Evolutionary conservation across 1,139 yeast genomes (phyloP).

Genomic region (Waltiozyma sp.): DNA sequence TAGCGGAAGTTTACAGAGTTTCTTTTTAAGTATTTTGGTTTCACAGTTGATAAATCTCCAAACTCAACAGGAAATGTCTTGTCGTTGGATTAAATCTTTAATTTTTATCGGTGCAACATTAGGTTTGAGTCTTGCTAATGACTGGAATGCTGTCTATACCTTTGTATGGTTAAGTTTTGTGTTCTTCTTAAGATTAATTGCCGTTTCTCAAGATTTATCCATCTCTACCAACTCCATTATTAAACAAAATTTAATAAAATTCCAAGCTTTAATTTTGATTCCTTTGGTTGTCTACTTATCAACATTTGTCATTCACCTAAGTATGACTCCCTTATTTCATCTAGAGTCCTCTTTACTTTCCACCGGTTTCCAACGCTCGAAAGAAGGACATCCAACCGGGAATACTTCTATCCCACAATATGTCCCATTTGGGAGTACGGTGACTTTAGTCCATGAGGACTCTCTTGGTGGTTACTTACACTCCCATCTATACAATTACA

Average conservation of each 20-base stretch:
- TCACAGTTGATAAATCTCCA: conserved; percentile 35
- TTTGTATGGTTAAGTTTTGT: conserved; percentile 38
- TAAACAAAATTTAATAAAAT: conserved; percentile 25
- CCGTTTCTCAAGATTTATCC: conserved; percentile 43
- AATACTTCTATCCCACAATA: conserved; percentile 28
- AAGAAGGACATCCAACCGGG: conserved; percentile 22
- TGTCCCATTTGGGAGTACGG: conserved; percentile 53
- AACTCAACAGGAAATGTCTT: conserved; percentile 24
- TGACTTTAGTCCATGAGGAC: conserved; percentile 54
- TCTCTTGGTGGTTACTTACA: conserved; percentile 55
- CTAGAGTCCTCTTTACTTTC: conserved; percentile 46
- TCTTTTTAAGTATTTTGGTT: conserved; percentile 32
- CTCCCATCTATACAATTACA: conserved; percentile 47
- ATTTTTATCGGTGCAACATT: conserved; percentile 36
- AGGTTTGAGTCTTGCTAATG: conserved; percentile 43
- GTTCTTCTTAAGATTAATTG: conserved; percentile 40
- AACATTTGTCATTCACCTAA: conserved; percentile 40
- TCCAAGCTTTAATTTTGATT: conserved; percentile 28
- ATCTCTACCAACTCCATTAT: conserved; percentile 25
- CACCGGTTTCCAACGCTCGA: conserved; percentile 45
- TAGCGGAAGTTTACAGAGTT: conserved; percentile 39
- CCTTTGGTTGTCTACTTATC: conserved; percentile 42
- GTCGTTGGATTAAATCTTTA: conserved; percentile 36
- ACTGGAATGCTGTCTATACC: conserved; percentile 44
- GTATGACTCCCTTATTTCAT: conserved; percentile 26